phyloP scores from a whole-genome alignment of 352 stramenopile species.

The Globisporangium cederbergense region DNA sequence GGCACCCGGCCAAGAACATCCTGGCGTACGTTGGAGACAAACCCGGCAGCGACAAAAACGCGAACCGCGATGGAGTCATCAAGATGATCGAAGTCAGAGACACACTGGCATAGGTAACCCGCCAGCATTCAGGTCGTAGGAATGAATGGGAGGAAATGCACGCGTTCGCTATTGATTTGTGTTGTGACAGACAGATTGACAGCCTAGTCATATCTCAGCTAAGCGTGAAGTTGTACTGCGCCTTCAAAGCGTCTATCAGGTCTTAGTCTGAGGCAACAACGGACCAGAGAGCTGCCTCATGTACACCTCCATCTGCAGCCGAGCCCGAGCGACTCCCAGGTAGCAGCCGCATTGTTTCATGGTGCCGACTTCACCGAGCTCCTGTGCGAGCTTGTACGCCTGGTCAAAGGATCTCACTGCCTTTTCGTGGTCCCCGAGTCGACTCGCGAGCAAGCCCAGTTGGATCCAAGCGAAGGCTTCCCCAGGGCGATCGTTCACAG shows the following conservation, averaged over 20 bases:
- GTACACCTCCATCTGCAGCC: conserved; percentile 65
- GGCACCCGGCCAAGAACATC: conserved; percentile 81
- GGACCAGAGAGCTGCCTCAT: conserved; percentile 40
- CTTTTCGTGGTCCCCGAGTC: conserved; percentile 50
- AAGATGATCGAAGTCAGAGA: conserved; percentile 80
- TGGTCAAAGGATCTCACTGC: conserved; percentile 77
- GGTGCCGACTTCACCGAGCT: conserved; percentile 55
- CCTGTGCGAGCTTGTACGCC: conserved; percentile 69
- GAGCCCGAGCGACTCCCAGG: conserved; percentile 61
- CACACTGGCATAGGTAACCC: conserved; percentile 11
- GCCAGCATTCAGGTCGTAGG: background rate
- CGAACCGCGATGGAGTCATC: conserved; percentile 78
- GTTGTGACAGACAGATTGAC: background rate
- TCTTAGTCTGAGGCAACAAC: conserved; percentile 5
- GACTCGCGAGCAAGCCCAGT: conserved; percentile 71
- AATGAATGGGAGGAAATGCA: conserved; percentile 5
- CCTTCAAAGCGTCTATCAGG: conserved; percentile 1
- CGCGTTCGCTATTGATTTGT: background rate
- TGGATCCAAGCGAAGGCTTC: conserved; percentile 88
- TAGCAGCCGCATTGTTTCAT: conserved; percentile 84
- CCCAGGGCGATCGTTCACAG: conserved; percentile 64
- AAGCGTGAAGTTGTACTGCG: too few species aligned
- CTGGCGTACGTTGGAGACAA: conserved; percentile 85
- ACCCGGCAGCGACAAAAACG: conserved; percentile 70
- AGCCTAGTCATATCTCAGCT: background rate